These are phyloP conservation scores for Phoenix dactylifera DNA, from an alignment of 176 grass and related monocot species.

Conservation along the genomic window DNA sequence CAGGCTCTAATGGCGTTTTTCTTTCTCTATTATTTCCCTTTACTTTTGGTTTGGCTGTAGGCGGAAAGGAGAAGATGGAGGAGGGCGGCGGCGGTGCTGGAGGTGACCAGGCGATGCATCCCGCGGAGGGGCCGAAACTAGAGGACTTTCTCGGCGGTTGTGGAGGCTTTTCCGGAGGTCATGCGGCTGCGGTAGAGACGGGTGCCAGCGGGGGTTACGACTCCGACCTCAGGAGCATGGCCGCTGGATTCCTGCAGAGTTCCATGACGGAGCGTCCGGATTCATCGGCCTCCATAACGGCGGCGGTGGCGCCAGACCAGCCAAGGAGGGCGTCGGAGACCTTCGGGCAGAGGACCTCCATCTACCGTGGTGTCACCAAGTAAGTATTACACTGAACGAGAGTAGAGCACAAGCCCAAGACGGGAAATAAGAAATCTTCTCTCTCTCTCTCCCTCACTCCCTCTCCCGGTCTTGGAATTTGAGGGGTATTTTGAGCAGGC, in stretches of 20 bases:
- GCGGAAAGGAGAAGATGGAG: conserved; percentile 23
- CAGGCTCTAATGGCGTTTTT: too few species aligned
- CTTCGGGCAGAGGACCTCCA: conserved; percentile 81
- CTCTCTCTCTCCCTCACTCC: too few species aligned
- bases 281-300: conserved; percentile 13
- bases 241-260: conserved; percentile 51
- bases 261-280: conserved; percentile 19
- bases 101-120: background rate
- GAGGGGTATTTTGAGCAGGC: conserved; percentile 26
- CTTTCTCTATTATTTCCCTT: background rate
- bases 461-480: too few species aligned
- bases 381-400: background rate
- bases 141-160: too few species aligned
- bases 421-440: too few species aligned
- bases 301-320: conserved; percentile 24
- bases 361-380: conserved; percentile 94
- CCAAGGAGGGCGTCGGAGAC: conserved; percentile 35
- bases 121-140: conserved; percentile 16
- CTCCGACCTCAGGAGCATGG: conserved; percentile 70
- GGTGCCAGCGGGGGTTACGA: background rate
- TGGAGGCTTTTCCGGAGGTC: too few species aligned
- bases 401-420: too few species aligned
- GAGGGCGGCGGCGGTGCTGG: conserved; percentile 48
- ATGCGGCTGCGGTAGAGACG: too few species aligned
- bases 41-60: background rate